Evolutionary conservation across 108 stramenopile species (phyloP), one percentile per base, ranked within the genome.

Genomic region (Skeletonema potamos): DNA sequence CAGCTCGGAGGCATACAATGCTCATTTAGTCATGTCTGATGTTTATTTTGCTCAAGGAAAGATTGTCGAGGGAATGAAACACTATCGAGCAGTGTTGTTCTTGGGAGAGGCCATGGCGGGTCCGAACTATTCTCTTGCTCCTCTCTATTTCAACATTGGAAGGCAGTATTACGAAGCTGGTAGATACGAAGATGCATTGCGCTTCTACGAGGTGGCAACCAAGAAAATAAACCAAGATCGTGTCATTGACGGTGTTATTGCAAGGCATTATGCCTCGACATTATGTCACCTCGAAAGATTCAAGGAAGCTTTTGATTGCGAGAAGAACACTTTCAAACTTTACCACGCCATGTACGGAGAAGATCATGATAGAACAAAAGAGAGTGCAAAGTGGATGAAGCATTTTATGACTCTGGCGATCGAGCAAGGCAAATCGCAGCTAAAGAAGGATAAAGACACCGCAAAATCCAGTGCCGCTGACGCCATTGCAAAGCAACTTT

Each of bases 61-160:
- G 68, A 54, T 80, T 3, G 39, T 65, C 27, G 67, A 65, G 37
- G 92, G 87, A 9, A 61, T 95, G 44, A 86, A 85, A 67, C 93
- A 97, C 74, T 55, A 93, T 44, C 87, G 90, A 24, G 93, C 95
- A n/a, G 90, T 85, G 32, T 69, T 86, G 51, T 96, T 93, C 64
- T 79, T 97, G 29, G 83, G 91, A 76, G 96, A 97, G 71, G 60
- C 94, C 8, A 64, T 95, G 67, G 92, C 88, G 10, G 96, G 98
- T 10, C 88, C 89, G 18, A 70, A 80, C 34, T 86, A 92, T 58
- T 68, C 90, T 15, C 80, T 93, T 11, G 68, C 89, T 13, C 72
- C 79, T 20, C 74, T 70, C n/a, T 95, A 94, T 62, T 92, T 93
- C 68, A 88, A 90, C 58, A 66, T 96, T 64, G 96, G 93, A 41